Base-by-base conservation (phyloP, 108 stramenopile species). In the Pseudonitzschia delicatissima region DNA sequence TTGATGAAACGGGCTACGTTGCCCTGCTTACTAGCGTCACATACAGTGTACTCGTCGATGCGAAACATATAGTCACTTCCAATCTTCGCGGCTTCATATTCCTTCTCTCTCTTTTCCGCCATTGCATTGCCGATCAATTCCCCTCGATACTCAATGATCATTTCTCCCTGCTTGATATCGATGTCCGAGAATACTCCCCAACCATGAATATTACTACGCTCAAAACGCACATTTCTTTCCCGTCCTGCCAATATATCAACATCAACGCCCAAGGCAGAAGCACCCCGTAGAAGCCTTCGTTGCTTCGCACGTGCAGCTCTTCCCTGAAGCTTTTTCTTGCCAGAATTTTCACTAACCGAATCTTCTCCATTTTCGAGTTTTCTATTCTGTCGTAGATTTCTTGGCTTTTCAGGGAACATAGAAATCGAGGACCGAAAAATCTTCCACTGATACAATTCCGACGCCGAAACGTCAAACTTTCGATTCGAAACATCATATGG, bases 1-100 rank as follows among this genome's bases (percentile, higher is more conserved):
- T 98, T 98, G 66, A 98, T 91, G 69, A 92, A 98, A 18, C 98
- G 73, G 12, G 98, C 98, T n/a, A 96, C 87, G 51, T 88, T 88
- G 2, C 98, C 98, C 33, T 80, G 78, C 65, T 84, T 84, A 21
- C 87, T 93, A 2, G 92, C 92, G 62, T 93, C 92, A 29, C 94
- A 88, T 25, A 96, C 91, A 29, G 65, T 78, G 60, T 77, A 36
- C 28, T 68, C 74, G 70, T 96, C 97, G 12, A 97, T 80, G 7
- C 98, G 83, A 84, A 98, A 98, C 91, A 97, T 92, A 79, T 97
- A 98, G 71, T 96, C 95, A 58, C 82, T 80, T 21, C 77, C 94
- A 23, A 96, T 71, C 27, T 96, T 96, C 32, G 73, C 79, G 26
- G 45, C 69, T 69, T 96, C 95, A 67, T 98, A 98, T 59, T 83